Base-by-base conservation (phyloP, 192 early-diverging fungal genomes). In the Backusella morwellensis region DNA sequence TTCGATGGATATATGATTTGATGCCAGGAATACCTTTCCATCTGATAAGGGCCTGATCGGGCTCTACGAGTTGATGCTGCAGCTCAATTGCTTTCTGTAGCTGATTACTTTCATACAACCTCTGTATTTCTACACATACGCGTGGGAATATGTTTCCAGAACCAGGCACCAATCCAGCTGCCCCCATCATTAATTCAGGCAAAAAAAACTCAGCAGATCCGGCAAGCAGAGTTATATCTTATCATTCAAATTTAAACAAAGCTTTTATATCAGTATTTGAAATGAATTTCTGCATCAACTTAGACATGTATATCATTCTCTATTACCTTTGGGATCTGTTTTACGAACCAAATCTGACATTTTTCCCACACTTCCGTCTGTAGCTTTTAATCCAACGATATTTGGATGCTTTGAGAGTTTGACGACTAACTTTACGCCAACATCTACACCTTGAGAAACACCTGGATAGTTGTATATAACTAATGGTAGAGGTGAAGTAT, bases 391-490 rank as follows among this genome's bases (percentile, higher is more conserved):
- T 35, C 74, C 82, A 38, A 74, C 75, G 68, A 83, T 83, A 72
- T 83, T 83, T 23, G 41, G 63, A 68, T 83, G 82, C 21, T 74
- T 56, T 5, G 82, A 47, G 8, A 83, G 47, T 12, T 66, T 23
- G 5, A 41, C 34, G 40, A 83, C 19, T 2, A 66, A 38, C 0
- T 67, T 59, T 26, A 74, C 77, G 35, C 67, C 35, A 40, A 83
- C 47, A 66, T 83, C 82, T 38, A 83, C 59, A 36, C 82, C 82
- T 67, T 83, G 82, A 41, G 69, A 73, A 26, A 83, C 82, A 70
- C 72, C 75, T 29, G 82, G 82, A n/a, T 79, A 83, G 68, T 83
- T 83, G 66, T 83, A 83, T 50, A 83, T 83, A 70, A 83, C 79
- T 32, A 83, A 35, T 19, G 82, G 82, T 36, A 83, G 38, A 21